These are phyloP conservation scores for Picea abies DNA, from an alignment of 83 land plant genomes.

Conservation along the genomic window DNA sequence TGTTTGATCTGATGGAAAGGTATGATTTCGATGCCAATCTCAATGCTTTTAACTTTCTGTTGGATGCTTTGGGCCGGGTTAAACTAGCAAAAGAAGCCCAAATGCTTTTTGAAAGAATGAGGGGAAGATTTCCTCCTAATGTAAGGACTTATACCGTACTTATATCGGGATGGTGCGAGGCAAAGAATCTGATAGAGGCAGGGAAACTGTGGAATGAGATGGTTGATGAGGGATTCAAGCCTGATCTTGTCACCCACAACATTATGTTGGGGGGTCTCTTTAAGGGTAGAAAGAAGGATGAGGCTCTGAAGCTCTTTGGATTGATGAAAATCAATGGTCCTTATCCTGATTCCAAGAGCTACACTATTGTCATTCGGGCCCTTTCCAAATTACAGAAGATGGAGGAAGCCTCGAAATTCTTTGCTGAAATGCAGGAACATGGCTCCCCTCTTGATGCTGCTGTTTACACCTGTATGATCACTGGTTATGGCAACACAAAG, in stretches of 20 bases:
- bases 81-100: conserved; percentile 74
- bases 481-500: conserved; percentile 56
- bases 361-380: conserved; percentile 46
- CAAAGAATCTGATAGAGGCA: conserved; percentile 59
- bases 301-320: conserved; percentile 53
- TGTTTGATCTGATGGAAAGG: conserved; percentile 64
- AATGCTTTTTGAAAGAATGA: conserved; percentile 48
- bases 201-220: conserved; percentile 72
- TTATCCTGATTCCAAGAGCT: conserved; percentile 40
- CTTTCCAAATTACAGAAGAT: conserved; percentile 50
- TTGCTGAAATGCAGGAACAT: conserved; percentile 47
- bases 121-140: conserved; percentile 40
- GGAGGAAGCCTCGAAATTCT: conserved; percentile 42
- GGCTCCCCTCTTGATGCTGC: conserved; percentile 51
- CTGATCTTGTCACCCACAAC: conserved; percentile 60
- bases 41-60: conserved; percentile 44
- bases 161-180: conserved; percentile 62
- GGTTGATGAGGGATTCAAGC: conserved; percentile 60
- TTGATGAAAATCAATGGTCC: conserved; percentile 73
- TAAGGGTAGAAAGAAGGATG: conserved; percentile 33
- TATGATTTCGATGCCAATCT: conserved; percentile 32
- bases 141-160: conserved; percentile 48
- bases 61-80: conserved; percentile 45
- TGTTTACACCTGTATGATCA: conserved; percentile 61
- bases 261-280: conserved; percentile 62